These are phyloP conservation scores for Talaromyces rugulosus DNA, from an alignment of 2,329 filamentous ascomycete genomes.

Conservation along the genomic window DNA sequence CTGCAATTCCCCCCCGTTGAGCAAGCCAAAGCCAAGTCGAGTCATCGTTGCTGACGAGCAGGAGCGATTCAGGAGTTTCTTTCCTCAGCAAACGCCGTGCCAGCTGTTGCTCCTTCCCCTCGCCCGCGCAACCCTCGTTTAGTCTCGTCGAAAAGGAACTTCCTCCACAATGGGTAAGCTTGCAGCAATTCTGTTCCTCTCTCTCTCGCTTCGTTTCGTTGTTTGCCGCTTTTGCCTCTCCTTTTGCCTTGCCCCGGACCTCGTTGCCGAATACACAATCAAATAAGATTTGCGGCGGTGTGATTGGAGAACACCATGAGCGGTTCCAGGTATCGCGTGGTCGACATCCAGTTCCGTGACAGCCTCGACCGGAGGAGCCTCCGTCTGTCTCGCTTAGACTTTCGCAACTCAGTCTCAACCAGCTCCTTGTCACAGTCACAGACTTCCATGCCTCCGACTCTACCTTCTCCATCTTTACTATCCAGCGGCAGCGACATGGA, in stretches of 20 bases:
- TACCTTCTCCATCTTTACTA: constrained; percentile 11
- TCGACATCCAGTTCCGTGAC: constrained; percentile 10
- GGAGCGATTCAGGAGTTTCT: neutral
- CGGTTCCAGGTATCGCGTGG: constrained; percentile 12
- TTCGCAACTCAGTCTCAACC: neutral
- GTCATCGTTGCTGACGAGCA: neutral
- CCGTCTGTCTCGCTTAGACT: constrained; percentile 2
- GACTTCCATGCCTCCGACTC: neutral
- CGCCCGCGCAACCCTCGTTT: neutral
- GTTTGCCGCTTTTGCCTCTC: neutral
- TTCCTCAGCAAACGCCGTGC: neutral
- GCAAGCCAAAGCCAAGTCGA: neutral
- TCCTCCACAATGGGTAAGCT: neutral
- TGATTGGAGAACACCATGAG: constrained; percentile 10
- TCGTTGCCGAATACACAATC: neutral
- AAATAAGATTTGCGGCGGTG: constrained; percentile 3
- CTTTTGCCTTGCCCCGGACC: neutral
- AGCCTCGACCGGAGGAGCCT: constrained; percentile 7
- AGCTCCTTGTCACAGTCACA: constrained; percentile 1
- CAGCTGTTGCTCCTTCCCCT: neutral
- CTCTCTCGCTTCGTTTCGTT: neutral
- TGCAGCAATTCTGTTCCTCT: neutral
- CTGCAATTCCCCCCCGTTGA: neutral
- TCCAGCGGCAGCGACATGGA: constrained; percentile 14
- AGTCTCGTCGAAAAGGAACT: neutral